Evolutionary conservation across 345 rosid genomes (phyloP).

Genomic region (Pistacia vera): DNA sequence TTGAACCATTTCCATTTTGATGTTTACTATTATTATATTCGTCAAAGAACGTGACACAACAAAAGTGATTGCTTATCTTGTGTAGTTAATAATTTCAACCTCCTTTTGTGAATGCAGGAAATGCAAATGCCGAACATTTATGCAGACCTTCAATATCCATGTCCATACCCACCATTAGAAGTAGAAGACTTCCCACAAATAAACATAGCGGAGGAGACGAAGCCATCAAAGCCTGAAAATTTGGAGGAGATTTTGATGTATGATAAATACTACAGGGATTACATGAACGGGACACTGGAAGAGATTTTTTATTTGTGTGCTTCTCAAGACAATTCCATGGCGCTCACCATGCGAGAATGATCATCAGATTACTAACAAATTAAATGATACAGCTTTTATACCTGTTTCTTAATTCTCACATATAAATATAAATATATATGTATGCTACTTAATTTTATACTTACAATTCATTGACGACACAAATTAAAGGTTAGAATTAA

Average conservation of each 20-base stretch:
- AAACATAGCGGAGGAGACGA: conserved; percentile 27
- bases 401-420: too few species aligned
- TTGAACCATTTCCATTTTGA: too few species aligned
- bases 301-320: conserved; percentile 46
- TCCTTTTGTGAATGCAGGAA: conserved; percentile 30
- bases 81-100: not conserved
- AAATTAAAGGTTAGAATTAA: conserved; percentile 1
- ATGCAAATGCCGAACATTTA: conserved; percentile 28
- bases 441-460: conserved; percentile 4
- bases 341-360: conserved; percentile 31
- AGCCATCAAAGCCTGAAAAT: conserved; percentile 28
- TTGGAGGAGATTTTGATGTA: conserved; percentile 31
- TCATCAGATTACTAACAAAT: not conserved
- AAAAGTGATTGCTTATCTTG: not conserved
- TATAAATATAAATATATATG: not conserved
- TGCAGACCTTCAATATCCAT: conserved; percentile 35
- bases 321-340: conserved; percentile 30
- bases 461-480: conserved; percentile 20
- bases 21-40: not conserved
- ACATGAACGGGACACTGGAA: conserved; percentile 45
- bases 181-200: conserved; percentile 58
- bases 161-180: conserved; percentile 47
- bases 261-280: conserved; percentile 36
- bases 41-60: not conserved
- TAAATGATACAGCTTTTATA: too few species aligned